Evolutionary conservation across 331 rosid species (phyloP), one percentile per base, ranked within the genome.

Genomic region (Rosa hybrid): DNA sequence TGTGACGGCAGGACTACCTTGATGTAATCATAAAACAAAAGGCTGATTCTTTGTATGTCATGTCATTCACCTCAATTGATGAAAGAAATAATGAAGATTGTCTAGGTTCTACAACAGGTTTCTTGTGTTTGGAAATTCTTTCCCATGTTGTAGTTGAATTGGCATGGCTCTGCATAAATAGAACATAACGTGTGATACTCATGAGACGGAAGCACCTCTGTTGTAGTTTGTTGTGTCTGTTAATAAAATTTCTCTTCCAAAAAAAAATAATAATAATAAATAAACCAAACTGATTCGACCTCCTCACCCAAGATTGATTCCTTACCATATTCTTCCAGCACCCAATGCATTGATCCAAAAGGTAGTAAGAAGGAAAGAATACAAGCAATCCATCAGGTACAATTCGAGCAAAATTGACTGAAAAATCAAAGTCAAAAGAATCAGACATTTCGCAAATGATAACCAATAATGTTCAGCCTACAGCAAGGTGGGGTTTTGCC

Each of bases 341-440:
- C 57, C 67, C 84, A 76, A 90, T 90, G 88, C 94, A 90, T 82
- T 90, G 95, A 82, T 95, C 98, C 92, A 95, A 50, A 78, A 91
- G 88, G 89, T 92, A 95, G 87, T 95, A 95, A 50, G 98, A 95
- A 8, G 98, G 94, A 82, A 95, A 95, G 92, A 92, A 95, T 49
- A 95, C 97, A 69, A 95, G 96, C 85, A 95, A 89, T 71, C 98
- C 99, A 78, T 95, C 96, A 16, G 99, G 99, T 67, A 95, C 97
- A 59, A 95, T 95, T 62, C 99, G 94, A 56, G 99, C 92, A 79
- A 95, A 90, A 86, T 95, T 95, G 74, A 95, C 99, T 95, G 97
- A 30, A 82, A 94, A 63, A 83, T 81, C 83, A 82, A 72, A 30
- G 44, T 75, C 65, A 83, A 62, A 75, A 62, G 68, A 38, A 42